Percentiles rank a stretch among this genome's conserved stretches.
These are phyloP conservation scores for Apium graveolens DNA, from an alignment of 129 eudicot genomes.

Conservation along the genomic window DNA sequence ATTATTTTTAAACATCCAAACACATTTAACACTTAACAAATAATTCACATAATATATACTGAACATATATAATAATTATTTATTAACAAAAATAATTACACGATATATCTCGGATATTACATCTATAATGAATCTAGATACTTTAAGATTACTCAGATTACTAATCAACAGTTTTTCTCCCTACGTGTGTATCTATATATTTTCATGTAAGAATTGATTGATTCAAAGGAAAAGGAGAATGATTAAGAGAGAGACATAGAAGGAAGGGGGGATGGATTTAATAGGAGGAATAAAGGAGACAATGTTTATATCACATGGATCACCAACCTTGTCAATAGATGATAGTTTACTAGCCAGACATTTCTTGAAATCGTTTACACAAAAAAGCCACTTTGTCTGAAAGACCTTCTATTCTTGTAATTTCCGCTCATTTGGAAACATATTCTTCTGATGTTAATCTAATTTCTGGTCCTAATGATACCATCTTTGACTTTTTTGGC, in stretches of 20 bases:
- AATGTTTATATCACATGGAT: slow-evolving; percentile 81
- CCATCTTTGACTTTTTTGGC: slow-evolving; percentile 64
- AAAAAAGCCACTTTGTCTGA: slow-evolving; percentile 30
- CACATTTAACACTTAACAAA: too few species aligned
- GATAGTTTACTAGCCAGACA: slow-evolving; percentile 60
- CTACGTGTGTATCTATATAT: too few species aligned
- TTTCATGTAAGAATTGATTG: too few species aligned
- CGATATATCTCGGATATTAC: too few species aligned
- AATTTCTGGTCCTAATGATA: slow-evolving; percentile 35
- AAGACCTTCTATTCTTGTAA: slow-evolving; percentile 53
- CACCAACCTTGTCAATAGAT: slow-evolving; percentile 71
- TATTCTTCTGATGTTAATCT: slow-evolving; percentile 50
- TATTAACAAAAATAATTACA: too few species aligned
- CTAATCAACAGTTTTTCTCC: too few species aligned
- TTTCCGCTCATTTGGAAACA: slow-evolving; percentile 93
- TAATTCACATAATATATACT: too few species aligned
- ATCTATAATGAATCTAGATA: too few species aligned
- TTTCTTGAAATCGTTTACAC: slow-evolving; percentile 55
- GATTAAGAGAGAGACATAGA: background rate
- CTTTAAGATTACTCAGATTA: too few species aligned
- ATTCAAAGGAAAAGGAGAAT: too few species aligned
- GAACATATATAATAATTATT: too few species aligned
- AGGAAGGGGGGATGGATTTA: background rate
- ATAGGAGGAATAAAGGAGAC: slow-evolving; percentile 47
- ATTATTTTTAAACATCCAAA: too few species aligned